Base-by-base conservation (phyloP, 148 eudicot genomes). In the Euryodendron excelsum region DNA sequence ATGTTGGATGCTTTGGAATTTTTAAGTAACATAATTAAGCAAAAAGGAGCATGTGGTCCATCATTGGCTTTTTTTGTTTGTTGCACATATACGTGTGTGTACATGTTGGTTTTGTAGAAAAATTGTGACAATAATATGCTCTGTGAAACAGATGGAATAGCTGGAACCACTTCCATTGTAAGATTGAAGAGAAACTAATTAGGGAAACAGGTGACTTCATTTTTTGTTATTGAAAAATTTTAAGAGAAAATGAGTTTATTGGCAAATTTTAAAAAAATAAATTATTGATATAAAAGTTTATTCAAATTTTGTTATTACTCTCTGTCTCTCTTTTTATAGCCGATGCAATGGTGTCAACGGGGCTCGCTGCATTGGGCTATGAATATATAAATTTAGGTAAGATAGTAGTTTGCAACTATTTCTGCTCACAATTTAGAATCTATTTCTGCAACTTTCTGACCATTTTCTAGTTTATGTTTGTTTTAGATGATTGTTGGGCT, bases 401-500 rank as follows among this genome's bases (percentile, higher is more conserved):
- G 33, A 52, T 20, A 15, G 20, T 30, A 17, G 44, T 41, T 18
- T 21, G 4, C 53, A 41, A 69, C 10, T 18, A 48, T 20, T 72
- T 72, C 5, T 28, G 28, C 23, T n/a, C n/a, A n/a, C 1, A 2
- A 8, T 2, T 72, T 60, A 20, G 67, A 31, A 66, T 78, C 58
- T 13, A 33, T 33, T 52, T 63, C 9, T 66, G 13, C 63, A 53
- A 12, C 30, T 64, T 41, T 2, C 25, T 70, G 18, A 17, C 12
- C 20, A 47, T 14, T 45, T 44, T 5, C 30, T 33, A 3, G 9
- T 36, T 67, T 62, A 44, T 63, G 5, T n/a, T 25, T 45, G 74
- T 73, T 63, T 36, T 72, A 88, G 91, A 88, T 82, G 91, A 88
- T 74, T 88, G 89, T 70, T 88, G 89, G 91, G 89, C 84, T 21